A percentile compares a stretch with the other conserved stretches of the same genome.
These are phyloP conservation scores for Stygiomarasmius scandens DNA, from an alignment of 1,284 basidiomycete genomes.

Conservation along the genomic window DNA sequence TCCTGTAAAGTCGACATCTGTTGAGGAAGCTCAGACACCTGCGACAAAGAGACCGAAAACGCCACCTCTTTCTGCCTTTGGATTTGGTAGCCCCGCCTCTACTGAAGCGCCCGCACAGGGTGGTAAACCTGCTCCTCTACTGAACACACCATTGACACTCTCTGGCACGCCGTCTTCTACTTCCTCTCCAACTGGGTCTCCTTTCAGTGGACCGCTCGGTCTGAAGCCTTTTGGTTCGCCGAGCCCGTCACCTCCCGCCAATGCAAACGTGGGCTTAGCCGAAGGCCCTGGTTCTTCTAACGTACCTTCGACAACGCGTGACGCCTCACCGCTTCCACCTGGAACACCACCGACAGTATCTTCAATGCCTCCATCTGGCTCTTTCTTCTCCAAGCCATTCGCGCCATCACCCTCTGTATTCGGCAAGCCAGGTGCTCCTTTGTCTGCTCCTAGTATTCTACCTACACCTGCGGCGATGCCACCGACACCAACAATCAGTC, in stretches of 20 bases:
- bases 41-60: slow-evolving; percentile 38
- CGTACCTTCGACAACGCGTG: neutral
- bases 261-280: neutral
- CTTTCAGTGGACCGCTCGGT: slow-evolving; percentile 2
- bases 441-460: neutral
- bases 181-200: slow-evolving; percentile 1
- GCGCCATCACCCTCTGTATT: slow-evolving; percentile 2
- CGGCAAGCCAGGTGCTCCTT: neutral
- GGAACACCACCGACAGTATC: neutral
- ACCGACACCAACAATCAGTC: neutral
- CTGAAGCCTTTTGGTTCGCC: slow-evolving; percentile 4
- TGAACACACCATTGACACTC: neutral
- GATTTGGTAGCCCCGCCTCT: neutral
- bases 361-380: neutral
- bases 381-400: neutral
- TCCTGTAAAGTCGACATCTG: slow-evolving; percentile 23
- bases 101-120: neutral
- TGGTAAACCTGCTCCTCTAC: slow-evolving; percentile 2
- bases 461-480: slow-evolving; percentile 1
- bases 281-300: neutral
- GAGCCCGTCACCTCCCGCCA: neutral
- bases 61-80: slow-evolving; percentile 42
- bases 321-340: neutral
- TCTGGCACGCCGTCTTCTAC: neutral
- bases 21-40: slow-evolving; percentile 22